Conservation (phyloP, 2,329 filamentous ascomycete genomes). For the Colletotrichum gloeosporioides region DNA sequence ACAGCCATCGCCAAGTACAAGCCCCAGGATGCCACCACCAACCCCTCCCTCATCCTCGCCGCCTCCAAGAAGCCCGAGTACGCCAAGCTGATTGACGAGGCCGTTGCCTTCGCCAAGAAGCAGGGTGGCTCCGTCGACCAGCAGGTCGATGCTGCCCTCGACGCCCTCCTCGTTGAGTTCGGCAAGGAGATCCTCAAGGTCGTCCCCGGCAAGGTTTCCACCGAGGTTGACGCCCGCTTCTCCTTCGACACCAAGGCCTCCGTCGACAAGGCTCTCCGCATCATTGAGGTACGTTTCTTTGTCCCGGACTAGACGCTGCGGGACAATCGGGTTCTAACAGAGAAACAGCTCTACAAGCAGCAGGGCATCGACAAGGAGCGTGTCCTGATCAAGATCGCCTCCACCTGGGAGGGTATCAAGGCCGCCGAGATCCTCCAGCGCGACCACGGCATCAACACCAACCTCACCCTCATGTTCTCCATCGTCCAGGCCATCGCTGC, state of each 20-base stretch:
- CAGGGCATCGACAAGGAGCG: conserved; percentile 92
- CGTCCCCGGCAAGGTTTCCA: conserved; percentile 97
- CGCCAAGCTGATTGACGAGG: conserved; percentile 86
- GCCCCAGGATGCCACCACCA: conserved; percentile 99
- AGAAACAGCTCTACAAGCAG: conserved; percentile 84
- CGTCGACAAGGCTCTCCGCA: conserved; percentile 93
- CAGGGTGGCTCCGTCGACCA: conserved; percentile 72
- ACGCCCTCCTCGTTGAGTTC: conserved; percentile 96
- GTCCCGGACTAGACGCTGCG: too few relatives aligned
- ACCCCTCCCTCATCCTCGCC: conserved; percentile 97
- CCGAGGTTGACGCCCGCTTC: conserved; percentile 94
- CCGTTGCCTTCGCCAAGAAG: conserved; percentile 85
- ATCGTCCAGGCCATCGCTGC: conserved; percentile 91
- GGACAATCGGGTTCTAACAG: conserved; percentile 18
- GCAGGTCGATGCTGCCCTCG: conserved; percentile 88
- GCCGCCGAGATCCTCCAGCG: conserved; percentile 95
- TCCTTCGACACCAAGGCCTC: conserved; percentile 95
- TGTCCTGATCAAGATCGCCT: conserved; percentile 97
- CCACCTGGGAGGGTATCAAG: conserved; percentile 99
- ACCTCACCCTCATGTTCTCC: conserved; percentile 99
- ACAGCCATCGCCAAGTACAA: conserved; percentile 98
- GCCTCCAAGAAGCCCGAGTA: conserved; percentile 99
- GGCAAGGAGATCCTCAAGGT: conserved; percentile 97
- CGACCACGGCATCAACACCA: conserved; percentile 96
- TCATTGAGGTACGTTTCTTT: conserved; percentile 78